Evolutionary conservation across 805 yeast genomes (phyloP).

Genomic region (Debaryomyces tyrocola): DNA sequence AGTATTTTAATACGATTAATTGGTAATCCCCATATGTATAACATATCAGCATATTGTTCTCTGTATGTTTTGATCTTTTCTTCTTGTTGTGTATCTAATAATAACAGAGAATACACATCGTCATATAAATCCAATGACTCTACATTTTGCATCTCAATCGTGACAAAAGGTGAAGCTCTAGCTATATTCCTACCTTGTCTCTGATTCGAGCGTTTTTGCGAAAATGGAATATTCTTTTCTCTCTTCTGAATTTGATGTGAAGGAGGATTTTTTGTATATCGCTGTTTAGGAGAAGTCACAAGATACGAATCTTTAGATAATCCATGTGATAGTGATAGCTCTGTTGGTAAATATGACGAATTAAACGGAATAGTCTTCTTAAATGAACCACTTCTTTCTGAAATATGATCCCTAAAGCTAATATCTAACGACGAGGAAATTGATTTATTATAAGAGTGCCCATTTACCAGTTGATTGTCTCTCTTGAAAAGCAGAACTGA

Average conservation of each 20-base stretch:
- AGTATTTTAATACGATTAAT: slow-evolving; percentile 75
- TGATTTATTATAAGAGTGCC: slow-evolving; percentile 14
- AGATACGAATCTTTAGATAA: slow-evolving; percentile 1
- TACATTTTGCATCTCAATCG: slow-evolving; percentile 47
- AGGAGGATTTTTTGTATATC: not conserved
- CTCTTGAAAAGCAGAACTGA: not conserved
- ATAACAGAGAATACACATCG: slow-evolving; percentile 37
- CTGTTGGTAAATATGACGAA: not conserved
- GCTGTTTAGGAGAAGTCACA: not conserved
- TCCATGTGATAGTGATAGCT: not conserved
- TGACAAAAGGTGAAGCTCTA: slow-evolving; percentile 30
- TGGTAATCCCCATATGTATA: slow-evolving; percentile 82
- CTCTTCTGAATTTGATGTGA: not conserved
- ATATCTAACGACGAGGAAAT: slow-evolving; percentile 15
- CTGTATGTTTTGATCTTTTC: slow-evolving; percentile 46
- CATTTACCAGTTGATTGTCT: not conserved
- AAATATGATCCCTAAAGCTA: slow-evolving; percentile 12
- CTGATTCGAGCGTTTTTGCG: not conserved
- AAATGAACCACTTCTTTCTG: slow-evolving; percentile 16
- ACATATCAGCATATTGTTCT: slow-evolving; percentile 71
- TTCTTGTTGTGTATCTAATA: slow-evolving; percentile 41
- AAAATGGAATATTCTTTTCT: not conserved
- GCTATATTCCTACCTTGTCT: slow-evolving; percentile 16
- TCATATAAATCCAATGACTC: slow-evolving; percentile 46
- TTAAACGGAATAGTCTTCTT: slow-evolving; percentile 1